A percentile compares a stretch with the other conserved stretches of the same genome.
Evolutionary conservation across 768 basidiomycete genomes (phyloP).

Genomic region (Boletus pseudopeckii): DNA sequence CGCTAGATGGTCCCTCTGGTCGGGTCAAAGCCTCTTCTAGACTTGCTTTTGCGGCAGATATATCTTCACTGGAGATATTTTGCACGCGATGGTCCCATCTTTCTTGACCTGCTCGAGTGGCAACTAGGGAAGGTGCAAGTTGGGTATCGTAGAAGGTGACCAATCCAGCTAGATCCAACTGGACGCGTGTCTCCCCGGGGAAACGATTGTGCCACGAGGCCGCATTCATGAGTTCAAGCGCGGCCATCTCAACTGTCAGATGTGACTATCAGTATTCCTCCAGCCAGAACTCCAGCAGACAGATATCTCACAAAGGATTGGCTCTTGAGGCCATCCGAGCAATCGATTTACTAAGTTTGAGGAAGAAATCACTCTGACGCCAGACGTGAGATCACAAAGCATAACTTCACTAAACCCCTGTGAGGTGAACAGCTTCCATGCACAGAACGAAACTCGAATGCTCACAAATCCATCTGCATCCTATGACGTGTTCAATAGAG

Average conservation of each 20-base stretch:
- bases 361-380: conserved; percentile 31
- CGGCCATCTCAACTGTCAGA: background rate
- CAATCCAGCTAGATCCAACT: conserved; percentile 15
- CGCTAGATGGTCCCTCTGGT: conserved; percentile 19
- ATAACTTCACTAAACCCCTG: conserved; percentile 40
- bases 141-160: conserved; percentile 28
- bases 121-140: conserved; percentile 18
- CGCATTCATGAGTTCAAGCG: conserved; percentile 13
- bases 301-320: background rate
- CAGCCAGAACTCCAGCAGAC: background rate
- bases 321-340: background rate
- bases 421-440: background rate
- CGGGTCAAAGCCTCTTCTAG: conserved; percentile 2
- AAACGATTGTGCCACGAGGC: conserved; percentile 25
- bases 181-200: conserved; percentile 27
- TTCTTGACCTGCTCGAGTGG: conserved; percentile 11
- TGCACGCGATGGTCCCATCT: conserved; percentile 19
- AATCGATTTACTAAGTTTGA: conserved; percentile 28
- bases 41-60: background rate
- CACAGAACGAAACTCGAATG: background rate
- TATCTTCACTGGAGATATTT: conserved; percentile 14
- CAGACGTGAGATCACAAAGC: conserved; percentile 36
- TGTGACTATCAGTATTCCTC: background rate
- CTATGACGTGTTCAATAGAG: conserved; percentile 19
- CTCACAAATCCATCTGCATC: conserved; percentile 47